Conservation (phyloP, 441 rosid genomes). For the Cnidoscolus chayamansa region DNA sequence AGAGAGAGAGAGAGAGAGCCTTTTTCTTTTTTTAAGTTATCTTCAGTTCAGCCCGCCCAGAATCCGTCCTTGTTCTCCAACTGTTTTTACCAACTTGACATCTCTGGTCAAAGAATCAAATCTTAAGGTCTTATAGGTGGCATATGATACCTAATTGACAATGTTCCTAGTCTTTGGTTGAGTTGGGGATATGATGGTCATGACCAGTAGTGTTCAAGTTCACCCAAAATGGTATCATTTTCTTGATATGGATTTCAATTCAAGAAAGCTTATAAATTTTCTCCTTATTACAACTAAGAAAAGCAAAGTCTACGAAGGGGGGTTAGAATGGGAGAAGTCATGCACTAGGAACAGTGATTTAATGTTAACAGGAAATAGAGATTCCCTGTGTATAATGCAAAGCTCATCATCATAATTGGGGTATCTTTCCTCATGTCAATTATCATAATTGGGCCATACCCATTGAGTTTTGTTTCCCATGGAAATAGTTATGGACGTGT, state of each 20-base stretch:
- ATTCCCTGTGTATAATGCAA: slow-evolving; percentile 1
- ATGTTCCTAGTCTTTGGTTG: slow-evolving; percentile 10
- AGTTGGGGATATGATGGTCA: not conserved
- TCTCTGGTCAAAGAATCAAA: not conserved
- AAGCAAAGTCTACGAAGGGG: not conserved
- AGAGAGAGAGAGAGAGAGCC: too few species aligned
- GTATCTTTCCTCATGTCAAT: slow-evolving; percentile 15
- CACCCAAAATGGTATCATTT: slow-evolving; percentile 8
- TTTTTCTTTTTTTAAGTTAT: not conserved
- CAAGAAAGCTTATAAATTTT: not conserved
- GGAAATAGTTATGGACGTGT: slow-evolving; percentile 12
- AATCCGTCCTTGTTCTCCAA: not conserved
- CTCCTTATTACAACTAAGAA: not conserved
- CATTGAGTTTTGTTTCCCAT: slow-evolving; percentile 35
- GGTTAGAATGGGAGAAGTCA: slow-evolving; percentile 3
- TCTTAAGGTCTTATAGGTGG: not conserved
- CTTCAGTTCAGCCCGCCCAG: not conserved
- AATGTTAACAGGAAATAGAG: slow-evolving; percentile 9
- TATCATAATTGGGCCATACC: slow-evolving; percentile 39
- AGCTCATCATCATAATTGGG: slow-evolving; percentile 19
- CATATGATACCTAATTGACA: not conserved
- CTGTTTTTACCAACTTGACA: not conserved
- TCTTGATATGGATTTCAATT: slow-evolving; percentile 10
- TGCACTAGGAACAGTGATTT: slow-evolving; percentile 9
- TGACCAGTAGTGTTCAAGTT: not conserved